Conservation (phyloP, 306 rosid genomes). For the Vigna radiata region DNA sequence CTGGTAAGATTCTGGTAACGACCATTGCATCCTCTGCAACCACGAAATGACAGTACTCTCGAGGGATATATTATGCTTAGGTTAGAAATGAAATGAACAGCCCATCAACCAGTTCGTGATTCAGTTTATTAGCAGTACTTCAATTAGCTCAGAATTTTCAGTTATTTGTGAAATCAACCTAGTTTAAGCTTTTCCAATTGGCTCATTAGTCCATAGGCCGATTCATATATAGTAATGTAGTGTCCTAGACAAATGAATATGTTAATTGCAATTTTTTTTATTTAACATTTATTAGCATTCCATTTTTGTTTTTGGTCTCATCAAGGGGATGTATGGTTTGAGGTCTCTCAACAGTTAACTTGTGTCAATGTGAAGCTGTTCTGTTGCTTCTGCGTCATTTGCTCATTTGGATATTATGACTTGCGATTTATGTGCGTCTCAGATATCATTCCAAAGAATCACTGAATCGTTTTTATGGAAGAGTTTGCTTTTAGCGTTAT, state of each 20-base stretch:
- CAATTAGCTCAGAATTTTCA: background rate
- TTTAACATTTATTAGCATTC: background rate
- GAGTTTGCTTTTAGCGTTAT: background rate
- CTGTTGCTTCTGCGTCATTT: too few species aligned
- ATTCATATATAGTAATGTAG: background rate
- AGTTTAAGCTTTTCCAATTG: background rate
- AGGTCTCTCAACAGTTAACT: background rate
- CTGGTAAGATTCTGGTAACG: background rate
- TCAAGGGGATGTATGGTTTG: background rate
- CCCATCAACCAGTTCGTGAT: background rate
- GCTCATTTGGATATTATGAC: too few species aligned
- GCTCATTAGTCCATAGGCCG: background rate
- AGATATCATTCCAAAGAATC: background rate
- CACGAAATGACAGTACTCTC: background rate
- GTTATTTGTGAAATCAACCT: background rate
- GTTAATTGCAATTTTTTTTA: background rate
- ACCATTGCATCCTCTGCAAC: background rate
- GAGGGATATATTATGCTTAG: slow-evolving; percentile 8
- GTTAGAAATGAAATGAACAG: background rate
- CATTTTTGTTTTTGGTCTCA: background rate
- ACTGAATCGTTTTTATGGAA: background rate
- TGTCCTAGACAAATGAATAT: background rate
- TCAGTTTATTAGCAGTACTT: background rate
- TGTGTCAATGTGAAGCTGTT: background rate
- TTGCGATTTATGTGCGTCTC: too few species aligned